Conservation (phyloP, 306 rosid genomes). For the Alnus rubra region DNA sequence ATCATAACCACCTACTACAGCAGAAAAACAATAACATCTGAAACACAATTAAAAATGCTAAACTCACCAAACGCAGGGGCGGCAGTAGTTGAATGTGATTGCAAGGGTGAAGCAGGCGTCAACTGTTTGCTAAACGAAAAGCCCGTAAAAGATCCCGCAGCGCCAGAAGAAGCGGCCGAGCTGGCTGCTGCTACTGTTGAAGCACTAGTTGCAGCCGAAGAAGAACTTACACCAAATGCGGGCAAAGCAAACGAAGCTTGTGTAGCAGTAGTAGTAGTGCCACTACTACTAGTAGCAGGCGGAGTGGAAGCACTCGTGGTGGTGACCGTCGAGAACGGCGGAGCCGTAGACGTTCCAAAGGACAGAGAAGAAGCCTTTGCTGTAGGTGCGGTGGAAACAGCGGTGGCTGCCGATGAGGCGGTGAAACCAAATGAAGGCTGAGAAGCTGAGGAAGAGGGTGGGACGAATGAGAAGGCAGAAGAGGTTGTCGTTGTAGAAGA, state of each 20-base stretch:
- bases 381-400: constrained; percentile 17
- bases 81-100: constrained; percentile 33
- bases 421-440: constrained; percentile 28
- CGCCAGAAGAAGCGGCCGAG: constrained; percentile 22
- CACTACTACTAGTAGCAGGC: constrained; percentile 7
- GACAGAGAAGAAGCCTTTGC: constrained; percentile 30
- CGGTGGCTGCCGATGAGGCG: constrained; percentile 20
- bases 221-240: constrained; percentile 22
- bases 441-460: constrained; percentile 36
- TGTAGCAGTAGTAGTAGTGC: constrained; percentile 29
- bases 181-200: constrained; percentile 25
- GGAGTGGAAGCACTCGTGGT: constrained; percentile 42
- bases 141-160: background rate
- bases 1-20: background rate
- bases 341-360: constrained; percentile 29
- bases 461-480: constrained; percentile 35
- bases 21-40: background rate
- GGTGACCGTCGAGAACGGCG: constrained; percentile 39
- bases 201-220: constrained; percentile 26
- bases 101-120: constrained; percentile 37
- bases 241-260: constrained; percentile 38
- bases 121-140: constrained; percentile 26
- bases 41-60: background rate
- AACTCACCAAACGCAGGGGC: constrained; percentile 38
- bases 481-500: constrained; percentile 24